phyloP scores from a whole-genome alignment of 495 filamentous ascomycete species.

The Xylaria sp. region DNA sequence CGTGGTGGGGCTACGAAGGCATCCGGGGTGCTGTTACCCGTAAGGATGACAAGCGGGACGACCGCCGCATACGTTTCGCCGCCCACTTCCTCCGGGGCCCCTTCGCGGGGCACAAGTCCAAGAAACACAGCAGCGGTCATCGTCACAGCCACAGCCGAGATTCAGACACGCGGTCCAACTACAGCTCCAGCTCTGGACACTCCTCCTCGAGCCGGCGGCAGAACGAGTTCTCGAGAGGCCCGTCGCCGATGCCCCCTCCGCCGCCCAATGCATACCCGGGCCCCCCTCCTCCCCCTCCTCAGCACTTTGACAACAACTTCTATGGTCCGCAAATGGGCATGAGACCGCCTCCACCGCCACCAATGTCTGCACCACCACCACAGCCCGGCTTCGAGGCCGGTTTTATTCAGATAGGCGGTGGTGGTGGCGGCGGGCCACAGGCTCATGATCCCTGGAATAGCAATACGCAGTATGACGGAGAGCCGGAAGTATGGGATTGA shows the following conservation, averaged over 20 bases:
- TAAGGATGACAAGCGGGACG: slow-evolving; percentile 35
- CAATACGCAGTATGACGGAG: not conserved
- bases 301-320: slow-evolving; percentile 24
- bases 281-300: slow-evolving; percentile 22
- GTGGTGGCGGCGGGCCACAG: slow-evolving; percentile 19
- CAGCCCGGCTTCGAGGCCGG: slow-evolving; percentile 37
- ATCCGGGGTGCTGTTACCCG: slow-evolving; percentile 42
- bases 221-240: slow-evolving; percentile 12
- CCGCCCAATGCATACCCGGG: slow-evolving; percentile 1
- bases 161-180: slow-evolving; percentile 15
- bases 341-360: slow-evolving; percentile 21
- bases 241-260: slow-evolving; percentile 22
- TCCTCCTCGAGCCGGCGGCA: slow-evolving; percentile 28
- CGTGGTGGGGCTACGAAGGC: slow-evolving; percentile 33
- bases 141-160: slow-evolving; percentile 13
- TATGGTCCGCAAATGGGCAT: slow-evolving; percentile 1
- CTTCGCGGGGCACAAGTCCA: slow-evolving; percentile 37
- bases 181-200: slow-evolving; percentile 25
- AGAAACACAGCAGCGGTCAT: slow-evolving; percentile 30
- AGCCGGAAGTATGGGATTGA: slow-evolving; percentile 23
- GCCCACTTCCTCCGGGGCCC: slow-evolving; percentile 40
- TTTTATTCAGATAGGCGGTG: slow-evolving; percentile 39
- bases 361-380: slow-evolving; percentile 31
- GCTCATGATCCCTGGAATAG: slow-evolving; percentile 19
- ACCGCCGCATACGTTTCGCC: slow-evolving; percentile 33